phyloP scores from a whole-genome alignment of 179 eudicot species.

The Monotropa hypopitys region DNA sequence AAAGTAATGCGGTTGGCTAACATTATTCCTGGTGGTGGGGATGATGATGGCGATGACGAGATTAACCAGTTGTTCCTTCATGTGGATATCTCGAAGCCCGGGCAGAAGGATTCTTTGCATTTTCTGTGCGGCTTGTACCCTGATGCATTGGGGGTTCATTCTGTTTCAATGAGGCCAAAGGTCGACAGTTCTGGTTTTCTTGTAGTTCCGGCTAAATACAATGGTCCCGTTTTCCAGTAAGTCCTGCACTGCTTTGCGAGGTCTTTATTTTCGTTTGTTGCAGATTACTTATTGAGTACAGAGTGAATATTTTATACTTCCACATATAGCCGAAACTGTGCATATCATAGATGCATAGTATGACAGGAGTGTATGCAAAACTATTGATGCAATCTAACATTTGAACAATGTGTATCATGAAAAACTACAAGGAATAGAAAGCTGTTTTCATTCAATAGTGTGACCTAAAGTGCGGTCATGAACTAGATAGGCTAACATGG shows the following conservation, averaged over 20 bases:
- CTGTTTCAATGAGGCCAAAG: conserved; percentile 74
- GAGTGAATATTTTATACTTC: background rate
- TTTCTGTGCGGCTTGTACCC: conserved; percentile 88
- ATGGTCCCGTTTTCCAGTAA: conserved; percentile 69
- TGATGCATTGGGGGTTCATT: conserved; percentile 82
- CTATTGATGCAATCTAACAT: background rate
- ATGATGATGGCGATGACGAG: conserved; percentile 32
- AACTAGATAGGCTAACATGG: background rate
- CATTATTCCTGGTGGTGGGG: conserved; percentile 31
- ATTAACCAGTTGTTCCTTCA: conserved; percentile 81
- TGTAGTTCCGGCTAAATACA: conserved; percentile 34
- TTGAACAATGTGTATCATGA: background rate
- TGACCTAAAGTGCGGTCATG: too few relatives aligned
- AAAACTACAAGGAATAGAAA: background rate
- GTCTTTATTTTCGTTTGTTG: background rate
- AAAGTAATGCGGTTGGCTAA: conserved; percentile 70
- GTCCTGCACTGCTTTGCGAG: conserved; percentile 12
- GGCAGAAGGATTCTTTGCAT: conserved; percentile 43
- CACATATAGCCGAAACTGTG: background rate
- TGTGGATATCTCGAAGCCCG: conserved; percentile 62
- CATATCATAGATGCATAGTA: background rate
- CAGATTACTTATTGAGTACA: background rate
- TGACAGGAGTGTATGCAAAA: background rate
- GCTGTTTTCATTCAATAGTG: too few relatives aligned
- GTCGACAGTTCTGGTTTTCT: conserved; percentile 31